Evolutionary conservation across 1,284 basidiomycete species (phyloP).

Genomic region (Blastosporella zonata): DNA sequence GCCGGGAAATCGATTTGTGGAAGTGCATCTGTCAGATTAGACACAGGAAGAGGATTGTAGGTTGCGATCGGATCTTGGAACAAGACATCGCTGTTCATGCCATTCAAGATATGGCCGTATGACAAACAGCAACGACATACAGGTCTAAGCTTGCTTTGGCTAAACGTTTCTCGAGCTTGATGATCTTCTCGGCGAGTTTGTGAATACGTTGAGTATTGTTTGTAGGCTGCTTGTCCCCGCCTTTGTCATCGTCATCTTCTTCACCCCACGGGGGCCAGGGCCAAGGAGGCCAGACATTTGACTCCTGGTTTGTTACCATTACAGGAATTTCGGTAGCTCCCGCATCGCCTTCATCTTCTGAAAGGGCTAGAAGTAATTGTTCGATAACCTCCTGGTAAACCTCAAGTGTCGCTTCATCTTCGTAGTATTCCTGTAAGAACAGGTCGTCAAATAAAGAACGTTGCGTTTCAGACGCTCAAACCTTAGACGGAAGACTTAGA

Average conservation of each 20-base stretch:
- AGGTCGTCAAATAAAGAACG: constrained; percentile 2
- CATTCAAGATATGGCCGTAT: constrained; percentile 8
- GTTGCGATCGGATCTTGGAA: constrained; percentile 81
- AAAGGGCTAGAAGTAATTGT: constrained; percentile 64
- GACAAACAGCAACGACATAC: constrained; percentile 38
- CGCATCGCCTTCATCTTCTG: constrained; percentile 45
- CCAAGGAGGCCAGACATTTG: constrained; percentile 76
- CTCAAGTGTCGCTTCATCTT: constrained; percentile 69
- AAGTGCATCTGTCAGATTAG: constrained; percentile 69
- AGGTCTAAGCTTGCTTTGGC: constrained; percentile 80
- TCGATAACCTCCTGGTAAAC: constrained; percentile 74
- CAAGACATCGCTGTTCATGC: constrained; percentile 49
- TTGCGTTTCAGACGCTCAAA: constrained; percentile 24
- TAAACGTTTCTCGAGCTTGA: constrained; percentile 81
- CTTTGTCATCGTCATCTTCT: constrained; percentile 57
- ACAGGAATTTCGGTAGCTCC: constrained; percentile 18
- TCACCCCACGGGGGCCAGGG: constrained; percentile 85
- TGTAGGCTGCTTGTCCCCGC: constrained; percentile 41
- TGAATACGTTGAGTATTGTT: constrained; percentile 49
- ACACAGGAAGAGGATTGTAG: constrained; percentile 82
- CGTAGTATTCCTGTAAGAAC: constrained; percentile 78
- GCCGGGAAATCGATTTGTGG: constrained; percentile 78
- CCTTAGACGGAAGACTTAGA: constrained; percentile 88
- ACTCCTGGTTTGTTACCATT: constrained; percentile 41
- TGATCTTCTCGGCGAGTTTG: constrained; percentile 69